Percentiles rank a stretch among this genome's conserved stretches.
phyloP scores from a whole-genome alignment of 441 rosid species.

The Sinapis alba region DNA sequence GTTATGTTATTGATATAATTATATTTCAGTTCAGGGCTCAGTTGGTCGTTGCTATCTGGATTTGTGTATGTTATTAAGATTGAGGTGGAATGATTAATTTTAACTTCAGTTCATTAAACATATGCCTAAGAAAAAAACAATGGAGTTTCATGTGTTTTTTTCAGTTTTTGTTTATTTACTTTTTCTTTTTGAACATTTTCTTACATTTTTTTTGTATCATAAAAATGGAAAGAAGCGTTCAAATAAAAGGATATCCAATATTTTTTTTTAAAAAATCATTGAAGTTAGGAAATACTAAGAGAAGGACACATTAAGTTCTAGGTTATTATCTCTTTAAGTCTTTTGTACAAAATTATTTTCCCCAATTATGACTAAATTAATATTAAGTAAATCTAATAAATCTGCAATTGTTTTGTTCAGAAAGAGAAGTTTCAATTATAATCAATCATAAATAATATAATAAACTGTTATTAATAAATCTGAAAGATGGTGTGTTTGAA shows the following conservation, averaged over 20 bases:
- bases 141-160: neutral
- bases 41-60: neutral
- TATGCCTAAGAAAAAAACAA: neutral
- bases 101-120: neutral
- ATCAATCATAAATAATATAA: too few relatives aligned
- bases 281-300: too few relatives aligned
- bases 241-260: too few relatives aligned
- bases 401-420: neutral
- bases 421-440: neutral
- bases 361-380: neutral
- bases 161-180: too few relatives aligned
- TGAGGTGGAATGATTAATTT: neutral
- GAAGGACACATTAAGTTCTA: too few relatives aligned
- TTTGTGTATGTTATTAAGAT: neutral
- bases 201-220: neutral
- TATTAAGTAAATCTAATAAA: neutral
- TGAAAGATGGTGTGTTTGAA: neutral
- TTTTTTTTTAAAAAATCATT: too few relatives aligned
- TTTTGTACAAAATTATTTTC: neutral
- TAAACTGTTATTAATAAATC: too few relatives aligned
- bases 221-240: neutral
- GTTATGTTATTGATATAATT: neutral
- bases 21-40: neutral
- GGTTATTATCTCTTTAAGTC: neutral
- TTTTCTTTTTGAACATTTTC: too few relatives aligned